Conservation (phyloP, 306 rosid species). For the cucumber (Cucumis sativus) region DNA sequence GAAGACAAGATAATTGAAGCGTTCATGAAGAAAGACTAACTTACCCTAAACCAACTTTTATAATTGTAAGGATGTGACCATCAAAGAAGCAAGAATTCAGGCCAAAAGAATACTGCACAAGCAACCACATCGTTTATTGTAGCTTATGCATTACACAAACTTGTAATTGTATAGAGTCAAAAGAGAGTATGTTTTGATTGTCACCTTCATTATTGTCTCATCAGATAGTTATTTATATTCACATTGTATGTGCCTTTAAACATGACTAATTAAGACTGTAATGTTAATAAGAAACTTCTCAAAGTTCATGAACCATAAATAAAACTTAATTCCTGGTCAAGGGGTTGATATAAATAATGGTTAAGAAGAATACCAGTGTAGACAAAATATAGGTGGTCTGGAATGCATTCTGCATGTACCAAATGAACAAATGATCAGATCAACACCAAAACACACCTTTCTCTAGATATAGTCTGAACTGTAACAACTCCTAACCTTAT, state of each 20-base stretch:
- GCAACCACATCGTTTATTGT: slow-evolving; percentile 7
- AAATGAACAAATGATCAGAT: slow-evolving; percentile 10
- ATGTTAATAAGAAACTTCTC: not conserved
- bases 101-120: slow-evolving; percentile 67
- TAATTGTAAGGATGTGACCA: slow-evolving; percentile 33
- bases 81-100: slow-evolving; percentile 59
- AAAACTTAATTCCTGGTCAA: not conserved
- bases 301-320: not conserved
- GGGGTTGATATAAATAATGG: not conserved
- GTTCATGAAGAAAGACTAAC: slow-evolving; percentile 26
- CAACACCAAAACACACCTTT: not conserved
- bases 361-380: slow-evolving; percentile 60
- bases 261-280: not conserved
- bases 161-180: not conserved
- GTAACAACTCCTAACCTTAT: not conserved
- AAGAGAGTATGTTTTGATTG: not conserved
- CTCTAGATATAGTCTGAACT: not conserved
- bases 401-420: slow-evolving; percentile 70
- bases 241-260: not conserved
- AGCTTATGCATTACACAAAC: slow-evolving; percentile 4
- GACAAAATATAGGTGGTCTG: slow-evolving; percentile 66
- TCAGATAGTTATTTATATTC: not conserved
- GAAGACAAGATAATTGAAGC: not conserved
- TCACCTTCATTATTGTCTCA: not conserved
- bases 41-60: slow-evolving; percentile 62